Base-by-base conservation (phyloP, 2,329 filamentous ascomycete genomes). In the Aureobasidium pullulans region DNA sequence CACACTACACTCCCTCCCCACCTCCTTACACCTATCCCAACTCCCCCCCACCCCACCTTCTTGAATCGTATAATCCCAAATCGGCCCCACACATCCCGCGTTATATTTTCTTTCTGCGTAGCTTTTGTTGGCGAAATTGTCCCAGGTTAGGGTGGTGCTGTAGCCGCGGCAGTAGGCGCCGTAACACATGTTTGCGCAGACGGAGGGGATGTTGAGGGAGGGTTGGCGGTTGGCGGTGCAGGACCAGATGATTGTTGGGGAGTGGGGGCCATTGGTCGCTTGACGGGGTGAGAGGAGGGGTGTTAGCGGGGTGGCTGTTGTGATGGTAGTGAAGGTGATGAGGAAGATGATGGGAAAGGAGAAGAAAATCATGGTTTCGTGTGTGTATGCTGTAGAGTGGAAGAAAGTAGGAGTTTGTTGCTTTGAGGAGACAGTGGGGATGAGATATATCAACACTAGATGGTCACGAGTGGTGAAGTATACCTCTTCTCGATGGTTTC, bases 171-270 rank as follows among this genome's bases (percentile, higher is more conserved):
- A 53, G 15, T 31, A 53, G 4, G 49, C 49, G 23, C 49, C 49
- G 13, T 53, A 53, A 10, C 36, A 53, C 49, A 53, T 53, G 37
- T 53, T 53, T n/a, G 29, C 15, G 37, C 49, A 53, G 19, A 42
- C 49, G 28, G n/a, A 19, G 23, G 49, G 49, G 23, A 42, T 53
- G 23, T 53, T 28, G 9, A 40, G 29, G 23, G 7, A 8, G 1
- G 36, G n/a, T 16, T 53, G 13, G 49, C 11, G n/a, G 49, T 53
- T 53, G 15, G 10, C 36, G 19, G 34, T 40, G 19, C 49, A 53
- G 36, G 19, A 16, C 49, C 49, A 53, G 37, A 42, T 29, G 6
- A 53, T 53, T 19, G 49, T 42, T 16, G 23, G 15, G 1, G 49
- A 23, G 13, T 19, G 3, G 37, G 49, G 49, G 13, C 36, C 49